Conservation (phyloP, 768 basidiomycete species). For the Hemileccinum rubropunctum region DNA sequence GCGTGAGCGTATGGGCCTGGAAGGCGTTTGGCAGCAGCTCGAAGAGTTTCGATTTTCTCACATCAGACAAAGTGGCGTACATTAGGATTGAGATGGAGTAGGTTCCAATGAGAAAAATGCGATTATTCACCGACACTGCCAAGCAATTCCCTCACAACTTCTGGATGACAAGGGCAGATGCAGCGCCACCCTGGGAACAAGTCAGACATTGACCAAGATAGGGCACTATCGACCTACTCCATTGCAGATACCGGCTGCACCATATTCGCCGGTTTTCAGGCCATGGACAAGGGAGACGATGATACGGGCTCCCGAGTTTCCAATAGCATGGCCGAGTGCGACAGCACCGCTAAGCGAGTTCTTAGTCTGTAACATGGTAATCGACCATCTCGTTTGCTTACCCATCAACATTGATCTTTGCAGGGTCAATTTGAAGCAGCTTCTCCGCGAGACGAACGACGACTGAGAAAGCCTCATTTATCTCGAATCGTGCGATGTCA, state of each 20-base stretch:
- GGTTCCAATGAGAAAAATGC: slow-evolving; percentile 8
- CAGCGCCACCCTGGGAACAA: slow-evolving; percentile 75
- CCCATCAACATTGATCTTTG: slow-evolving; percentile 91
- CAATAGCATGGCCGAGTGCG: slow-evolving; percentile 93
- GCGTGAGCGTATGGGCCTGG: slow-evolving; percentile 4
- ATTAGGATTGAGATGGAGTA: not conserved
- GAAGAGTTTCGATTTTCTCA: slow-evolving; percentile 7
- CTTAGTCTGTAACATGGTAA: slow-evolving; percentile 6
- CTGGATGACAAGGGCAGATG: slow-evolving; percentile 88
- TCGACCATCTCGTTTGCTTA: slow-evolving; percentile 34
- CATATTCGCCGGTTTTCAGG: slow-evolving; percentile 90
- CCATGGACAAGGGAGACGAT: slow-evolving; percentile 89
- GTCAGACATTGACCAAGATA: slow-evolving; percentile 13
- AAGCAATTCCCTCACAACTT: slow-evolving; percentile 53
- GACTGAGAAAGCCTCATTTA: slow-evolving; percentile 98
- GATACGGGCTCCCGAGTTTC: slow-evolving; percentile 93
- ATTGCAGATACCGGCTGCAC: slow-evolving; percentile 95
- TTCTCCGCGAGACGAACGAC: slow-evolving; percentile 92
- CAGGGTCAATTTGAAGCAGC: slow-evolving; percentile 75
- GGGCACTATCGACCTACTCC: slow-evolving; percentile 60
- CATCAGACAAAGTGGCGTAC: not conserved
- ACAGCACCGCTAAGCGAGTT: slow-evolving; percentile 77
- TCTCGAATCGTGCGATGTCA: slow-evolving; percentile 90
- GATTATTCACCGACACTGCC: slow-evolving; percentile 16
- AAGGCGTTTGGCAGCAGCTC: not conserved